phyloP scores from a whole-genome alignment of 2,329 filamentous ascomycete species.

The Alternaria arbusti region DNA sequence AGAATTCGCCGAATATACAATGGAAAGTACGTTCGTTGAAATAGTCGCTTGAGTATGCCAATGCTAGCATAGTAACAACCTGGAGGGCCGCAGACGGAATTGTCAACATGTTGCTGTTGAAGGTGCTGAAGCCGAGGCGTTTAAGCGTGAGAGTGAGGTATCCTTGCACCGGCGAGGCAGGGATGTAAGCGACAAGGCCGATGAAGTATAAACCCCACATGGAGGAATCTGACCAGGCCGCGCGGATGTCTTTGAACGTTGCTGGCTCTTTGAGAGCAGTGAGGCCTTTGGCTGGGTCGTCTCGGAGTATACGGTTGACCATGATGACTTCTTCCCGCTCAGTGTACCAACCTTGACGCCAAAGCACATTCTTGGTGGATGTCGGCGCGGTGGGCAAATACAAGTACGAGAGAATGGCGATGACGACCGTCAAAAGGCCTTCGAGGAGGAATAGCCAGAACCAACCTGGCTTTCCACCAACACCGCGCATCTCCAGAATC shows the following conservation, averaged over 20 bases:
- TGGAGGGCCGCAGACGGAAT: conserved; percentile 55
- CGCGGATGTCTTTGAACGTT: conserved; percentile 54
- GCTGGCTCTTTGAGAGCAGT: conserved; percentile 64
- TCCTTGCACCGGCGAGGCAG: conserved; percentile 44
- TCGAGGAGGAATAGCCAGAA: conserved; percentile 60
- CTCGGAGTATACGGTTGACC: conserved; percentile 66
- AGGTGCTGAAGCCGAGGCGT: conserved; percentile 50
- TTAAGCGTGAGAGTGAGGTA: conserved; percentile 52
- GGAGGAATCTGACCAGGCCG: conserved; percentile 61
- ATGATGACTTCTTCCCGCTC: conserved; percentile 72
- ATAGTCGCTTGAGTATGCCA: conserved; percentile 55
- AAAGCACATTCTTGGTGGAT: conserved; percentile 31
- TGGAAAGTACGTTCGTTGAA: conserved; percentile 61
- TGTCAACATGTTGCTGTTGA: conserved; percentile 52
- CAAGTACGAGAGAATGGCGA: conserved; percentile 37
- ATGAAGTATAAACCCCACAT: conserved; percentile 64
- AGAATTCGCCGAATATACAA: conserved; percentile 50
- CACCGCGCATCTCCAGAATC: conserved; percentile 58
- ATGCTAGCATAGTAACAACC: conserved; percentile 56
- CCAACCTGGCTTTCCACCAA: conserved; percentile 60
- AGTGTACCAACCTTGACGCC: conserved; percentile 67
- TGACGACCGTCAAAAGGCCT: conserved; percentile 37
- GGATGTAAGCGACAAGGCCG: conserved; percentile 50
- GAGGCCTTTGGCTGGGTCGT: conserved; percentile 61
- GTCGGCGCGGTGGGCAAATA: conserved; percentile 61